These are phyloP conservation scores for Penicillium hordei DNA, from an alignment of 2,329 filamentous ascomycete species.

Conservation along the genomic window DNA sequence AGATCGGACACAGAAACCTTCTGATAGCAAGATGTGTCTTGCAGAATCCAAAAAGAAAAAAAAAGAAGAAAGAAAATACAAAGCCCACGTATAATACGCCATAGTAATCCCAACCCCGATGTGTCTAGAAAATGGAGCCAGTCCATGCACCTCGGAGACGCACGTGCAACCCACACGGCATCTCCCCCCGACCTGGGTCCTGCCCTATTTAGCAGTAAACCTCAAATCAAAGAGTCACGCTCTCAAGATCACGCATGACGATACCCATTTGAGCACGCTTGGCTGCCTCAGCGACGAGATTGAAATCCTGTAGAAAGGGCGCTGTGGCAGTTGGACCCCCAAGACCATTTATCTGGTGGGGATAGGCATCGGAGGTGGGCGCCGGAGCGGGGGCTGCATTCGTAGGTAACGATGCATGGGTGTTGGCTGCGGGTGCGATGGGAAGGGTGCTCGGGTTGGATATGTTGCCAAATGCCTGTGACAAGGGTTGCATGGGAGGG, in stretches of 20 bases:
- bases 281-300: slow-evolving; percentile 84
- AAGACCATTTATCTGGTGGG: slow-evolving; percentile 27
- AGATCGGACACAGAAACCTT: neutral
- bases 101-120: neutral
- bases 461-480: slow-evolving; percentile 14
- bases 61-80: neutral
- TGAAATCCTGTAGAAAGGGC: slow-evolving; percentile 76
- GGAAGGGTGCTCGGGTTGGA: slow-evolving; percentile 8
- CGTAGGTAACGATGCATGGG: slow-evolving; percentile 10
- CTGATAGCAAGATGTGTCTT: neutral
- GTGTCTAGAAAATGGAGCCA: slow-evolving; percentile 12
- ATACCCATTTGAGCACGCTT: slow-evolving; percentile 90
- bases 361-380: slow-evolving; percentile 17
- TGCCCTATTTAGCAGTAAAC: slow-evolving; percentile 5
- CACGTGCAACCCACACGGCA: neutral
- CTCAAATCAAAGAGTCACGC: slow-evolving; percentile 36
- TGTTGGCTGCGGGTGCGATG: slow-evolving; percentile 14
- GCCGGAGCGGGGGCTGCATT: slow-evolving; percentile 13
- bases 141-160: slow-evolving; percentile 10
- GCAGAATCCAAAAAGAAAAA: neutral
- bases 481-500: slow-evolving; percentile 17
- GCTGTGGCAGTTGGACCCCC: slow-evolving; percentile 48
- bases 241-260: slow-evolving; percentile 77
- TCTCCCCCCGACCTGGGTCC: slow-evolving; percentile 7
- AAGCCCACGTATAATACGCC: slow-evolving; percentile 9